phyloP scores from a whole-genome alignment of 169 alveolate species.

The Plasmodium vivax region DNA sequence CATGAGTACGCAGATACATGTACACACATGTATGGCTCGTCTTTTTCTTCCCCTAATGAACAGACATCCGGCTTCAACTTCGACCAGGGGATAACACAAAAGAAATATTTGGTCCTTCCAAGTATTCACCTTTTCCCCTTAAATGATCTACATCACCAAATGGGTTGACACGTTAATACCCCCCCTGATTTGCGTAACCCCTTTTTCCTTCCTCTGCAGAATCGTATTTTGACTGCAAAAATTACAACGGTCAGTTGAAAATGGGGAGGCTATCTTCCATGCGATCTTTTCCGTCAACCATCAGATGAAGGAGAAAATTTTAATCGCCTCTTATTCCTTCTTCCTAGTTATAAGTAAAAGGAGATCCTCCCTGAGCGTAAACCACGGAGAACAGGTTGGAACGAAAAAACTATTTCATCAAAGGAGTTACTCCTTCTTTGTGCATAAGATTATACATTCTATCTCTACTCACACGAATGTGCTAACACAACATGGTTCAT shows the following conservation, averaged over 20 bases:
- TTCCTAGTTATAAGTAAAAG: slow-evolving; percentile 24
- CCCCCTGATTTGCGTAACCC: background rate
- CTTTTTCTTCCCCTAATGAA: background rate
- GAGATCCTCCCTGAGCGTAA: background rate
- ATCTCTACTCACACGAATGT: background rate
- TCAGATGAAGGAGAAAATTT: background rate
- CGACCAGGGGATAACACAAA: slow-evolving; percentile 10
- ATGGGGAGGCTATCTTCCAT: background rate
- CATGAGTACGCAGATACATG: background rate
- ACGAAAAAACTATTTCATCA: background rate
- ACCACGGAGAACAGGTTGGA: slow-evolving; percentile 47
- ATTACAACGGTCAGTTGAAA: slow-evolving; percentile 34
- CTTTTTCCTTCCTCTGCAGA: slow-evolving; percentile 4
- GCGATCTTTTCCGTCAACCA: background rate
- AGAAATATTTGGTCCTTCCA: slow-evolving; percentile 34
- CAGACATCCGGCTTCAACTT: slow-evolving; percentile 52
- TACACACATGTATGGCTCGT: background rate
- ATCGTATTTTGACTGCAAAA: slow-evolving; percentile 40
- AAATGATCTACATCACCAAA: background rate
- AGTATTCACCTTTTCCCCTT: slow-evolving; percentile 9
- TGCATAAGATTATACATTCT: background rate
- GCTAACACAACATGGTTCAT: background rate
- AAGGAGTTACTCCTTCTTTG: background rate
- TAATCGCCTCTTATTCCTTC: background rate
- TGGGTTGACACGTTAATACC: background rate